Percentiles rank a stretch among this genome's conserved stretches.
Conservation (phyloP, 345 rosid species). For the Acer negundo region DNA sequence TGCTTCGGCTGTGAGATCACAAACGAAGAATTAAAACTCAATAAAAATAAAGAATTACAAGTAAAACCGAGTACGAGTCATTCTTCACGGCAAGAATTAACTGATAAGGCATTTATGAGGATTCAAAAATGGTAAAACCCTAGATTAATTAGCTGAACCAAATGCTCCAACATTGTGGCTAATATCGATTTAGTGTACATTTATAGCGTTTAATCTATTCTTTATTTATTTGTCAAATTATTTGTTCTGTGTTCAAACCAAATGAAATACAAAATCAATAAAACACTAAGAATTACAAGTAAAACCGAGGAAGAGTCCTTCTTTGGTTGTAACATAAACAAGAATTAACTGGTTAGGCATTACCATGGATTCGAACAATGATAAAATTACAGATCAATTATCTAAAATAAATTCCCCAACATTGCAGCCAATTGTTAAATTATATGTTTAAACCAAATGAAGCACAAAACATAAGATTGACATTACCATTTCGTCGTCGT, state of each 20-base stretch:
- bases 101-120: background rate
- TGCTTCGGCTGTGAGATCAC: slow-evolving; percentile 53
- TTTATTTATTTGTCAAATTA: too few species aligned
- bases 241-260: background rate
- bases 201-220: too few species aligned
- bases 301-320: too few species aligned
- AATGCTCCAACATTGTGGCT: background rate
- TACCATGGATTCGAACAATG: too few species aligned
- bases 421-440: too few species aligned
- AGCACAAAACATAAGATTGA: background rate
- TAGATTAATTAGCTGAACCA: background rate
- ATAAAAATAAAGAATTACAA: background rate
- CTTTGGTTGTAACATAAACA: too few species aligned
- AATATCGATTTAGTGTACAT: background rate
- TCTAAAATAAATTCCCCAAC: too few species aligned
- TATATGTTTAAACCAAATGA: too few species aligned
- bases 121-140: background rate
- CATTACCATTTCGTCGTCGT: too few species aligned
- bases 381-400: too few species aligned
- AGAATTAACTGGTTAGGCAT: too few species aligned
- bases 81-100: background rate
- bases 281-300: too few species aligned
- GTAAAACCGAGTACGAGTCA: background rate
- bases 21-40: background rate
- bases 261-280: background rate